These are phyloP conservation scores for Mycena chlorophos DNA, from an alignment of 768 basidiomycete species.

Conservation along the genomic window DNA sequence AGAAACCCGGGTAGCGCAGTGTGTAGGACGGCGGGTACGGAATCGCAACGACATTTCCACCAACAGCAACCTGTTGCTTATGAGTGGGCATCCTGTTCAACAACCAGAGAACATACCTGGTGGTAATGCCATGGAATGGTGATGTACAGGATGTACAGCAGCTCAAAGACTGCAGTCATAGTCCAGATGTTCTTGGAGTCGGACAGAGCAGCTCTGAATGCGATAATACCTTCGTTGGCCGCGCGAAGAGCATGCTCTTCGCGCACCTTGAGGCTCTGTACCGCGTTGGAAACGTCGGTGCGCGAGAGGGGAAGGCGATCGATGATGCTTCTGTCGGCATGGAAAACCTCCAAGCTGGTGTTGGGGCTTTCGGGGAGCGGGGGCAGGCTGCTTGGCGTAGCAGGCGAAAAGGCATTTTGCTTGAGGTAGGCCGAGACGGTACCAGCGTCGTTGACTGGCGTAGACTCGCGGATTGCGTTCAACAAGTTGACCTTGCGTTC, in stretches of 20 bases:
- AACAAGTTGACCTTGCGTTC: slow-evolving; percentile 25
- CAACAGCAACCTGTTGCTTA: slow-evolving; percentile 30
- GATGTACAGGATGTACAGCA: slow-evolving; percentile 50
- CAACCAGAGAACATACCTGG: slow-evolving; percentile 35
- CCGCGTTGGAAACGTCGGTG: slow-evolving; percentile 30
- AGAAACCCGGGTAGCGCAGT: slow-evolving; percentile 50
- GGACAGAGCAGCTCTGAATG: slow-evolving; percentile 55
- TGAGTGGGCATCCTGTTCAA: background rate
- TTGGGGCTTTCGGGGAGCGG: slow-evolving; percentile 41
- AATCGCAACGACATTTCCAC: slow-evolving; percentile 30
- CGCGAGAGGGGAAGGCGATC: slow-evolving; percentile 35
- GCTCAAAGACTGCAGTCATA: slow-evolving; percentile 53
- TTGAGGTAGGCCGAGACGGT: slow-evolving; percentile 57
- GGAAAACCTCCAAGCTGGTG: slow-evolving; percentile 24
- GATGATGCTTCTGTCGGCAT: slow-evolving; percentile 36
- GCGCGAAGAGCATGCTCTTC: slow-evolving; percentile 37
- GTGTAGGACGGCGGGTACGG: slow-evolving; percentile 50
- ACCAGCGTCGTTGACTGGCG: slow-evolving; percentile 50
- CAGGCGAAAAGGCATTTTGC: slow-evolving; percentile 41
- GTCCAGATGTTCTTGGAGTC: slow-evolving; percentile 63
- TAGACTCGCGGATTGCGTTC: slow-evolving; percentile 44
- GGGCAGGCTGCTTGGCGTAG: slow-evolving; percentile 41
- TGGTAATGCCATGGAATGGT: slow-evolving; percentile 55
- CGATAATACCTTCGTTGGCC: slow-evolving; percentile 35
- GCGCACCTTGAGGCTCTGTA: slow-evolving; percentile 34